Conservation (phyloP, 371 early-diverging fungal species). For the Actinomortierella ambigua region DNA sequence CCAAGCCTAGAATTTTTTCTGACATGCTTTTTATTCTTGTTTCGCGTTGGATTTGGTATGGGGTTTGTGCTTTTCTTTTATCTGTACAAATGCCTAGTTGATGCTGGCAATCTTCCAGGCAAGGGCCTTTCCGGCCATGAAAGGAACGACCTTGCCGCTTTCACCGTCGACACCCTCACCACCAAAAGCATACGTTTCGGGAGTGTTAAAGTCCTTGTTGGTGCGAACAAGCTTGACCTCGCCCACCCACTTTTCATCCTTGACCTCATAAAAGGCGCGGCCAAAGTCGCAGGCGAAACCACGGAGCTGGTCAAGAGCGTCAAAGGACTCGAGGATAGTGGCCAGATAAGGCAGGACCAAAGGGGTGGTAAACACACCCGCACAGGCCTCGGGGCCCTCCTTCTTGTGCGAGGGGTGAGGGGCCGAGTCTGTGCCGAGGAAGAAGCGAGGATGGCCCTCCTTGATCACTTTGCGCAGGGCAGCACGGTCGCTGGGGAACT, state of each 20-base stretch:
- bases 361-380: constrained; percentile 95
- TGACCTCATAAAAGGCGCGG: constrained; percentile 79
- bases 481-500: constrained; percentile 90
- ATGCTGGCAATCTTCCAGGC: constrained; percentile 68
- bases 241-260: constrained; percentile 55
- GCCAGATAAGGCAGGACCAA: constrained; percentile 86
- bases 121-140: constrained; percentile 77
- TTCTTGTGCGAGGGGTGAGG: constrained; percentile 92
- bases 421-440: constrained; percentile 96
- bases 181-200: constrained; percentile 58
- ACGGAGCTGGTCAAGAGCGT: constrained; percentile 76
- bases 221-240: constrained; percentile 62
- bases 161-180: constrained; percentile 53
- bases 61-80: constrained; percentile 3
- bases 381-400: constrained; percentile 81
- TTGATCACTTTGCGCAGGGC: constrained; percentile 88
- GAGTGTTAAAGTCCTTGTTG: constrained; percentile 49
- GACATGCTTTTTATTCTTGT: too few relatives aligned
- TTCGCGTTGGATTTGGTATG: too few relatives aligned
- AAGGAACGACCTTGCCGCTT: constrained; percentile 83
- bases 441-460: constrained; percentile 92
- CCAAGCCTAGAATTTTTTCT: too few relatives aligned
- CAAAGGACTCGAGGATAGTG: constrained; percentile 86
- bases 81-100: constrained; percentile 4
- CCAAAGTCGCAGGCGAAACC: constrained; percentile 88